These are phyloP conservation scores for Onygenales sp. DNA, from an alignment of 2,329 filamentous ascomycete species.

Conservation along the genomic window DNA sequence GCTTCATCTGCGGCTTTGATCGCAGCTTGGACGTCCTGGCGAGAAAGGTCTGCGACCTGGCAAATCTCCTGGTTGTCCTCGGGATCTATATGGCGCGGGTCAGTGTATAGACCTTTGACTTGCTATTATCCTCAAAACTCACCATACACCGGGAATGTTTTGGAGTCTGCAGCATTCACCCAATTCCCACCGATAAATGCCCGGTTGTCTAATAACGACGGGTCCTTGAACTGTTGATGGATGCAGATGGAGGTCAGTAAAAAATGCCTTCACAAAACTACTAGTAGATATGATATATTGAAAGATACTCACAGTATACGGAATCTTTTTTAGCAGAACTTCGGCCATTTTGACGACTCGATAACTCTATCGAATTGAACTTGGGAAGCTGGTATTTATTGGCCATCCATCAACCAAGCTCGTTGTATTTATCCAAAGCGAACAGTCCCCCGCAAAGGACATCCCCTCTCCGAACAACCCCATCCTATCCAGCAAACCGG, in stretches of 20 bases:
- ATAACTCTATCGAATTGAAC: neutral
- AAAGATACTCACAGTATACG: slow-evolving; percentile 1
- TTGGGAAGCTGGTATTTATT: neutral
- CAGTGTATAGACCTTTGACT: neutral
- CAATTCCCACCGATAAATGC: slow-evolving; percentile 8
- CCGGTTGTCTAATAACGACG: slow-evolving; percentile 7
- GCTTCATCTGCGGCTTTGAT: slow-evolving; percentile 32
- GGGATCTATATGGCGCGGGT: slow-evolving; percentile 2
- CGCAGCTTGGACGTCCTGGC: slow-evolving; percentile 3
- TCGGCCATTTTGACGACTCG: neutral
- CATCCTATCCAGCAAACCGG: no score
- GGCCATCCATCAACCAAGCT: neutral
- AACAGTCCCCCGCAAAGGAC: neutral
- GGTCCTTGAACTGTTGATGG: slow-evolving; percentile 6
- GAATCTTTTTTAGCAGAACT: slow-evolving; percentile 2
- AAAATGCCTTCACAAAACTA: neutral
- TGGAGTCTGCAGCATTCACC: slow-evolving; percentile 2
- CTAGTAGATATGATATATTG: neutral
- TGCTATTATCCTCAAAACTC: neutral
- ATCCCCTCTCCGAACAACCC: no score
- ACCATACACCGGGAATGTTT: slow-evolving; percentile 7
- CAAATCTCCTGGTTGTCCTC: slow-evolving; percentile 7
- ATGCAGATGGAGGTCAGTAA: neutral
- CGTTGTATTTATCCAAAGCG: neutral
- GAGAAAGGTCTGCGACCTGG: slow-evolving; percentile 4